Conservation (phyloP, 2,329 filamentous ascomycete genomes). For the Trichoderma atroviride region DNA sequence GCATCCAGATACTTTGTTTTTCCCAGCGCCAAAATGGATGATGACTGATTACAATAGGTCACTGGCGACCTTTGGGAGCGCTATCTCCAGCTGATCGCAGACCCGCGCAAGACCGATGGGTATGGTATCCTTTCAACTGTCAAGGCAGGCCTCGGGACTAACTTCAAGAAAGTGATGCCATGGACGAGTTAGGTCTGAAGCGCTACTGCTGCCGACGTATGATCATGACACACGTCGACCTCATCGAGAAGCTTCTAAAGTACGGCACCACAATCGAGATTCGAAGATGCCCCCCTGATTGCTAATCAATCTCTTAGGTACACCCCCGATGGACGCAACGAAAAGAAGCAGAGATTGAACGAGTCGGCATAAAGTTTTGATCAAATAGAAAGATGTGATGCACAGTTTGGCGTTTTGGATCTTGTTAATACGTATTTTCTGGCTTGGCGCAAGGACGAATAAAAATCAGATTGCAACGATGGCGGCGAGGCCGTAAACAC, state of each 20-base stretch:
- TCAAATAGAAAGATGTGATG: constrained; percentile 30
- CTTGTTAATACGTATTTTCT: constrained; percentile 30
- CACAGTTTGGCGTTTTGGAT: constrained; percentile 41
- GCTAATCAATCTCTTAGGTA: constrained; percentile 47
- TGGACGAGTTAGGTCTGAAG: constrained; percentile 91
- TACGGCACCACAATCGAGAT: constrained; percentile 48
- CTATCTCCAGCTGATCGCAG: constrained; percentile 85
- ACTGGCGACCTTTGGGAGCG: constrained; percentile 97
- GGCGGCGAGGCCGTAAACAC: neutral
- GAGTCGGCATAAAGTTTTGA: constrained; percentile 37
- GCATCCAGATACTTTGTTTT: constrained; percentile 29
- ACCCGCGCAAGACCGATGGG: constrained; percentile 70
- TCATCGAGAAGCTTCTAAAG: constrained; percentile 98
- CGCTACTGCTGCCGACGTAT: constrained; percentile 98
- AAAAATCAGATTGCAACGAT: constrained; percentile 23
- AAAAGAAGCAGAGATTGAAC: constrained; percentile 56
- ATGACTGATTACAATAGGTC: constrained; percentile 63
- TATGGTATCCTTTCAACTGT: constrained; percentile 41
- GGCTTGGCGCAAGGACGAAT: constrained; percentile 37
- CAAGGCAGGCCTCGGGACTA: neutral
- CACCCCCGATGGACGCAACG: constrained; percentile 64
- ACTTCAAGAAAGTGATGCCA: constrained; percentile 73
- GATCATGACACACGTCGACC: constrained; percentile 99
- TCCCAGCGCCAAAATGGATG: neutral
- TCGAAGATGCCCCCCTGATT: constrained; percentile 3